phyloP scores from a whole-genome alignment of 1,284 basidiomycete genomes.

The Cystobasidium slooffiae region DNA sequence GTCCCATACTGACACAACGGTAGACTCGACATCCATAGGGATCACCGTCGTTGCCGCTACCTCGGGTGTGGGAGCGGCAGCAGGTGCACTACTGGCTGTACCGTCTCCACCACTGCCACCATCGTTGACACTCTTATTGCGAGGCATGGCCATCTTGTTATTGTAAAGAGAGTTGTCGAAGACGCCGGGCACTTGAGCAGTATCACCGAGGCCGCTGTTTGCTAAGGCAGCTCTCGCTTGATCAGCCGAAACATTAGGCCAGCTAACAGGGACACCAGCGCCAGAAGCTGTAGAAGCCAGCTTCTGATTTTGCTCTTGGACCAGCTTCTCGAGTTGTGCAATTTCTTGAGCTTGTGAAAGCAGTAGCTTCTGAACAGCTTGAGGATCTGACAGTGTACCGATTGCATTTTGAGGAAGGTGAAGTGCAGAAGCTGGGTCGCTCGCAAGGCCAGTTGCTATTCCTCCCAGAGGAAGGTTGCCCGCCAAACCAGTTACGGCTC shows the following conservation, averaged over 20 bases:
- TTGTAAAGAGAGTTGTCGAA: slow-evolving; percentile 3
- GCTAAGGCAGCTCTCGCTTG: neutral
- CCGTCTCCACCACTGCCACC: too few relatives aligned
- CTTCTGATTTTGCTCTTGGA: neutral
- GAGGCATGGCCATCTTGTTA: slow-evolving; percentile 1
- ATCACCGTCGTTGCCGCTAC: too few relatives aligned
- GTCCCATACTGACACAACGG: neutral
- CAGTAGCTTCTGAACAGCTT: slow-evolving; percentile 9
- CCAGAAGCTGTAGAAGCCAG: neutral
- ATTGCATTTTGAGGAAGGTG: neutral
- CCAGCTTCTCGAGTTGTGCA: slow-evolving; percentile 20
- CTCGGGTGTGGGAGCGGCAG: too few relatives aligned
- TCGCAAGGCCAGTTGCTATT: neutral
- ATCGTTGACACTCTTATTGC: neutral
- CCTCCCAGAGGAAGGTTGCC: slow-evolving; percentile 6
- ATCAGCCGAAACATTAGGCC: neutral
- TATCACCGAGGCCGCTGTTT: neutral
- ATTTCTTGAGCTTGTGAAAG: slow-evolving; percentile 17
- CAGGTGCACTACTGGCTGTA: too few relatives aligned
- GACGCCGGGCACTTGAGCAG: neutral
- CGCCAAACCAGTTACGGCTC: neutral
- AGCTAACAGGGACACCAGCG: neutral
- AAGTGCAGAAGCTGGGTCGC: neutral
- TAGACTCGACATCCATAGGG: too few relatives aligned
- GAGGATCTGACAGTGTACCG: slow-evolving; percentile 5